Base-by-base conservation (phyloP, 2,329 filamentous ascomycete species). In the Fusarium odoratissimum region DNA sequence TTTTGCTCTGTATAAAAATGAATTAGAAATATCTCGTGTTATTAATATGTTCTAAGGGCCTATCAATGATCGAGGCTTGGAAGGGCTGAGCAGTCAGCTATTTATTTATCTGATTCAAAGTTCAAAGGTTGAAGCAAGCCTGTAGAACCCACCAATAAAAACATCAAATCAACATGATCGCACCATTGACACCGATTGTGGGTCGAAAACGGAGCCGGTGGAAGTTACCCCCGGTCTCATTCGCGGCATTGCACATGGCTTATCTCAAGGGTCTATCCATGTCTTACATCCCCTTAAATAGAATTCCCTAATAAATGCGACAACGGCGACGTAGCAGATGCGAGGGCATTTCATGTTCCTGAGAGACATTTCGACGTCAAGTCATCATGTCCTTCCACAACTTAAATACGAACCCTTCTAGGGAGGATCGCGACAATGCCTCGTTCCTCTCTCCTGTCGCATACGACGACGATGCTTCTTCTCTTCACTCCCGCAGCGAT, bases 401-500 rank as follows among this genome's bases (percentile, higher is more conserved):
- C n/a, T 56, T 75, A 35, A 74, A 79, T 46, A 73, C 73, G 21
- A 73, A 68, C 16, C 49, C 69, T 30, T 60, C 73, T 13, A 74
- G 54, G 30, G 71, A 63, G 61, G 71, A 66, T 28, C 76, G 76
- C 52, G 81, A 83, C 72, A 78, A 79, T 63, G 74, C 75, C 56
- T 87, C 86, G 49, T 85, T 92, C 52, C 88, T 93, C 51, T 91
- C 90, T 17, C 90, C 91, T 44, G 81, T 84, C 69, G 86, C 85
- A 52, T 92, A 92, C 83, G 91, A 93, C 74, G 90, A 91, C 76
- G 92, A 94, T 80, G 91, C 90, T 59, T 84, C 88, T 17, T 93
- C 91, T 11, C 82, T 93, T 45, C 88, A 91, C 76, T 90, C 87
- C 76, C 88, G 88, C 70, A 91, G 88, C 83, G 91, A 93, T 77